A percentile compares a stretch with the other conserved stretches of the same genome.
Conservation (phyloP, 352 stramenopile species). For the Phytopythium aichiense region DNA sequence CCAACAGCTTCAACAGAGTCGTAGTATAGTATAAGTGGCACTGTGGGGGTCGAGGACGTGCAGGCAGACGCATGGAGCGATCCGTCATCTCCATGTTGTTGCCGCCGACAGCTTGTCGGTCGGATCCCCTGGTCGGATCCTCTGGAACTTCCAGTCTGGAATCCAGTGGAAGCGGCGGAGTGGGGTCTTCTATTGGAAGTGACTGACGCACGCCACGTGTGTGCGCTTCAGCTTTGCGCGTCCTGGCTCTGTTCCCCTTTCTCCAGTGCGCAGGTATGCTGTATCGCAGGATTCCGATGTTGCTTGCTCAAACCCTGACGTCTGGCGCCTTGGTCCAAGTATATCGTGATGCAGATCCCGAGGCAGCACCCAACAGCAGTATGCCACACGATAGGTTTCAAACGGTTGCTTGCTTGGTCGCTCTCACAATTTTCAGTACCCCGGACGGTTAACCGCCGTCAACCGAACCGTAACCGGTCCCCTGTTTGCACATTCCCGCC, state of each 20-base stretch:
- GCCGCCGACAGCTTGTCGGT: too few species aligned
- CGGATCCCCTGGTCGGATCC: too few species aligned
- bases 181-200: background rate
- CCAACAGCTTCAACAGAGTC: too few species aligned
- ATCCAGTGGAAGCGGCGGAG: background rate
- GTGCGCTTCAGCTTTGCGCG: background rate
- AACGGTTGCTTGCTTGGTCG: slow-evolving; percentile 4
- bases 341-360: background rate
- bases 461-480: background rate
- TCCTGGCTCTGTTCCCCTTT: background rate
- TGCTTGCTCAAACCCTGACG: background rate
- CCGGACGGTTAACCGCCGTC: background rate
- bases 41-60: too few species aligned
- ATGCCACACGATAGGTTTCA: background rate
- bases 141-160: too few species aligned
- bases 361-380: background rate
- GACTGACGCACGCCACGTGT: background rate
- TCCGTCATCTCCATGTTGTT: too few species aligned
- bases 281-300: background rate
- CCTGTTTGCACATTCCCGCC: slow-evolving; percentile 3
- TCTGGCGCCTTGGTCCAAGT: background rate
- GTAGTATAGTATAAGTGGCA: too few species aligned
- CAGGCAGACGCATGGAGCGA: too few species aligned
- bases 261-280: background rate
- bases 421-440: background rate